Evolutionary conservation across 2,329 filamentous ascomycete genomes (phyloP), one percentile per base, ranked within the genome.

Genomic region (Ophidiomyces ophidiicola): DNA sequence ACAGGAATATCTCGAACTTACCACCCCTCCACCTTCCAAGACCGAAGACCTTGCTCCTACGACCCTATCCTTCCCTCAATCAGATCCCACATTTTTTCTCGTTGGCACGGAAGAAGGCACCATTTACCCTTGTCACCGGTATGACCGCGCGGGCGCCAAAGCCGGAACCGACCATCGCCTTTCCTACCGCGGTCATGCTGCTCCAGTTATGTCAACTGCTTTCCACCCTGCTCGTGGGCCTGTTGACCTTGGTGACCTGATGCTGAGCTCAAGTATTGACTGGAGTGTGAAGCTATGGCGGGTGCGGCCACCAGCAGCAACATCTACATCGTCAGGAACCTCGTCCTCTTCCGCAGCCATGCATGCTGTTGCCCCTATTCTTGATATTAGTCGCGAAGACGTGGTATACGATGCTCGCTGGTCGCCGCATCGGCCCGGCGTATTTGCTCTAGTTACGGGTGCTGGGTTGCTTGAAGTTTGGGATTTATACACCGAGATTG

Each of bases 271-370:
- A 3, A 88, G 82, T 30, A 70, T 98, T 5, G 90, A 98, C 65
- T 98, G 90, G 90, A 92, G 81, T 50, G 86, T 94, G 50, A 94
- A 93, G 64, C 69, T 98, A 11, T 98, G 90, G 90, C 90, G 90
- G 60, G 82, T 93, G 10, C 81, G 86, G 30, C 62, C 54, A 28
- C 61, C 57, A 49, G 67, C 49, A 7, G 61, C 59, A 1, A 62
- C 60, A 30, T 51, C 54, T 2, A 58, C 62, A 3, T 54, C 53
- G 3, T 54, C 53, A 19, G 44, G 39, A 23, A 43, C 44, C 39
- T 54, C 60, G 40, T 52, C 59, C 31, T 44, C 57, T 43, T 45
- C 59, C 26, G 55, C 62, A 11, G 49, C 59, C 2, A 60, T 43
- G 19, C 67, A 74, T 45, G 56, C 62, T 1, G 77, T 88, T 20